Evolutionary conservation across 345 rosid species (phyloP).

Genomic region (Arabis hirsuta): DNA sequence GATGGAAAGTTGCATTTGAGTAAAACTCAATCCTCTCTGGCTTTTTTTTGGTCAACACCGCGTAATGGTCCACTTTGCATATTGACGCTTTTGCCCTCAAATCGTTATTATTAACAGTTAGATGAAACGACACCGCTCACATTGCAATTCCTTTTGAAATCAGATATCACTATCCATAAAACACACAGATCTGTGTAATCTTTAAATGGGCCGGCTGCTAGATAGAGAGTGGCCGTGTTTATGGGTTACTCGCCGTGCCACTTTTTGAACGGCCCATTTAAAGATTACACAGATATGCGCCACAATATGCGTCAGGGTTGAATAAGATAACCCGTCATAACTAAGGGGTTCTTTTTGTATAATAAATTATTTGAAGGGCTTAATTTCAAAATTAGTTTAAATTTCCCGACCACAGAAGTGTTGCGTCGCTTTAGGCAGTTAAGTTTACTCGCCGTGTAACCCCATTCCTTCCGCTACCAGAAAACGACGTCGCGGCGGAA

Average conservation of each 20-base stretch:
- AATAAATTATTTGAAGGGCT: not conserved
- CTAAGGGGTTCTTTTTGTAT: not conserved
- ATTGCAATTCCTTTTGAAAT: not conserved
- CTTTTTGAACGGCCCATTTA: too few relatives aligned
- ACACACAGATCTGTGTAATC: not conserved
- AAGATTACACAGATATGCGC: too few relatives aligned
- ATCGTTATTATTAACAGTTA: not conserved
- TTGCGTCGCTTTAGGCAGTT: not conserved
- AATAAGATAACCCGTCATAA: not conserved
- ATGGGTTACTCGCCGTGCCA: too few relatives aligned
- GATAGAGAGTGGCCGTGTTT: too few relatives aligned
- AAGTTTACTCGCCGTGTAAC: not conserved
- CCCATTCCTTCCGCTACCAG: not conserved
- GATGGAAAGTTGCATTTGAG: not conserved
- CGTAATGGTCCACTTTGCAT: not conserved
- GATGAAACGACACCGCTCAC: not conserved
- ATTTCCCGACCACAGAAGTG: slow-evolving; percentile 25
- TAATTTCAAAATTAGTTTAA: slow-evolving; percentile 20
- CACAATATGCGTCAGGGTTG: not conserved
- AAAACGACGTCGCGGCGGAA: slow-evolving; percentile 20
- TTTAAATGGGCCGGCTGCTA: too few relatives aligned
- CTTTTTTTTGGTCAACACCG: slow-evolving; percentile 39
- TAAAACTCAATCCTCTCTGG: not conserved
- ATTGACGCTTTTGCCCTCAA: not conserved
- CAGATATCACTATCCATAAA: not conserved